Evolutionary conservation across 2,329 filamentous ascomycete genomes (phyloP).

Genomic region (Pseudocercospora fuligena): DNA sequence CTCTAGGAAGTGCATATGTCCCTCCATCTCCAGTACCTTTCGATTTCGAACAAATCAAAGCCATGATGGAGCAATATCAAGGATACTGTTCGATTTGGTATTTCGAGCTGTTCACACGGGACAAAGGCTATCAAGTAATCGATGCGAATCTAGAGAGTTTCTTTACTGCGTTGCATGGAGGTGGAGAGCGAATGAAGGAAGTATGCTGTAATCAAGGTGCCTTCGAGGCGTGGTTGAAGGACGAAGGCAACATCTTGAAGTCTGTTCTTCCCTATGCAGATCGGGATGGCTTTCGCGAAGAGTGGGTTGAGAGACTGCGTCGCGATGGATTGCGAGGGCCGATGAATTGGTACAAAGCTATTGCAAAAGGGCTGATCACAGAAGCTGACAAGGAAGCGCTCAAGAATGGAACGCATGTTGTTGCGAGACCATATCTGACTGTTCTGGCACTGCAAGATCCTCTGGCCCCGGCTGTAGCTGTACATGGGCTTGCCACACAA

Average conservation of each 20-base stretch:
- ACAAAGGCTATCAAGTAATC: conserved; percentile 46
- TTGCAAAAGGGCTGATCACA: conserved; percentile 30
- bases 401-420: conserved; percentile 14
- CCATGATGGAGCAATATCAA: conserved; percentile 38
- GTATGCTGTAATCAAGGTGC: conserved; percentile 44
- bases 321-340: conserved; percentile 42
- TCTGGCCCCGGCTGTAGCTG: conserved; percentile 26
- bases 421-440: conserved; percentile 41
- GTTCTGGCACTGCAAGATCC: conserved; percentile 38
- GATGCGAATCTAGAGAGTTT: conserved; percentile 20
- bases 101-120: conserved; percentile 51
- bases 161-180: conserved; percentile 27
- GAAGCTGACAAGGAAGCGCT: conserved; percentile 38
- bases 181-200: conserved; percentile 35
- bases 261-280: conserved; percentile 43
- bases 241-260: conserved; percentile 15
- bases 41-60: conserved; percentile 45
- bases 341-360: conserved; percentile 43
- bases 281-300: conserved; percentile 34
- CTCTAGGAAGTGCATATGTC: conserved; percentile 50
- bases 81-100: conserved; percentile 49
- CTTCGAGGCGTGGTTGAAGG: conserved; percentile 37
- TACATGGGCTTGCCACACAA: conserved; percentile 21
- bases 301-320: conserved; percentile 40
- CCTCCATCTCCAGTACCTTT: conserved; percentile 42